Evolutionary conservation across 2,329 filamentous ascomycete genomes (phyloP).

Genomic region (Stemphylium vesicarium): DNA sequence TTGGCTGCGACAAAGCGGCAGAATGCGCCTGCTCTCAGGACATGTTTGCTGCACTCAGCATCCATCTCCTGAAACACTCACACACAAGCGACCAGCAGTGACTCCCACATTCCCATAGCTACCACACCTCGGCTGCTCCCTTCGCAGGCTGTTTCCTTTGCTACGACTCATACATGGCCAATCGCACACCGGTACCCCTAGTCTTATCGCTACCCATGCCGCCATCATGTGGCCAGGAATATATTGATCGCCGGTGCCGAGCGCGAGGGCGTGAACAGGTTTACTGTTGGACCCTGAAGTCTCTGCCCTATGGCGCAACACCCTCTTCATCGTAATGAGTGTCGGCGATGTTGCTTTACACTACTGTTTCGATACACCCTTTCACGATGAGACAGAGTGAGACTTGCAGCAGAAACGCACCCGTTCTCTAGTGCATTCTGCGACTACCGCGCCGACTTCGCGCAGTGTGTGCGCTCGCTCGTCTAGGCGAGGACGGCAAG

Average conservation of each 20-base stretch:
- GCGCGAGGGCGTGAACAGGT: constrained; percentile 12
- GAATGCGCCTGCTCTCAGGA: neutral
- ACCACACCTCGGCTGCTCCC: constrained; percentile 11
- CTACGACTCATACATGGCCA: constrained; percentile 16
- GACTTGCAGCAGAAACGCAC: neutral
- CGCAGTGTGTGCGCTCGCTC: too few species aligned
- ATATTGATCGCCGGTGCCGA: constrained; percentile 15
- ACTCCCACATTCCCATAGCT: constrained; percentile 1
- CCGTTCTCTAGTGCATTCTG: constrained; percentile 1
- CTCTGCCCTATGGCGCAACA: constrained; percentile 2
- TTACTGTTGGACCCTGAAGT: constrained; percentile 8
- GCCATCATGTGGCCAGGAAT: constrained; percentile 26
- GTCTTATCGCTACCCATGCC: constrained; percentile 11
- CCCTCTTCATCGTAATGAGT: neutral
- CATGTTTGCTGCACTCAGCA: neutral
- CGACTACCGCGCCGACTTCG: neutral
- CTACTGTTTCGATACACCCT: neutral
- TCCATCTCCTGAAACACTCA: constrained; percentile 21
- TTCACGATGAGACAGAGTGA: neutral
- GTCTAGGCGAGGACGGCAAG: too few species aligned
- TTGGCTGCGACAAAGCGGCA: neutral
- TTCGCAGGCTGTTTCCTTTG: constrained; percentile 9
- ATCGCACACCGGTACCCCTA: constrained; percentile 4
- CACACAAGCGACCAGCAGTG: neutral
- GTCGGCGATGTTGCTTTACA: neutral